Percentiles rank a stretch among this genome's conserved stretches.
Conservation (phyloP, 148 eudicot genomes). For the Rhododendron griersonianum region DNA sequence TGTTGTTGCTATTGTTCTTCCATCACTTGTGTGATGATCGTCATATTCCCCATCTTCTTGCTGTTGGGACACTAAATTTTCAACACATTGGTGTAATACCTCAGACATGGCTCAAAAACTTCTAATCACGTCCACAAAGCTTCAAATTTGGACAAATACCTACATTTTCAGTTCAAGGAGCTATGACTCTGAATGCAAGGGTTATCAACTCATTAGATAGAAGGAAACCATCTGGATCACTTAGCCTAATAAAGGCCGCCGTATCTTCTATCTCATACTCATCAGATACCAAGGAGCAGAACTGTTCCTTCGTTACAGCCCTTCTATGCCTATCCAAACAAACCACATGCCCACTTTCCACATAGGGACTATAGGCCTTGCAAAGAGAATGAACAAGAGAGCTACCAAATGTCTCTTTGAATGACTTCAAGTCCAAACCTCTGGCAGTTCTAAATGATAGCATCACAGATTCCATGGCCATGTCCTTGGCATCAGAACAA, state of each 20-base stretch:
- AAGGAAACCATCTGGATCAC: conserved; percentile 95
- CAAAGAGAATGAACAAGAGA: conserved; percentile 48
- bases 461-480: conserved; percentile 84
- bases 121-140: background rate
- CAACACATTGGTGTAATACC: background rate
- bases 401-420: conserved; percentile 54
- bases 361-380: conserved; percentile 49
- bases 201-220: conserved; percentile 89
- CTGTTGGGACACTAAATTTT: background rate
- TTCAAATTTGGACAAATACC: background rate
- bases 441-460: conserved; percentile 79
- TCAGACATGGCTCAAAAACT: background rate
- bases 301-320: conserved; percentile 30
- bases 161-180: conserved; percentile 35
- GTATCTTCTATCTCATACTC: conserved; percentile 27
- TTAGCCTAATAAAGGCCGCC: conserved; percentile 57
- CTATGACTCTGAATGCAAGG: conserved; percentile 60
- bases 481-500: conserved; percentile 41
- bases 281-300: conserved; percentile 35
- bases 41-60: background rate
- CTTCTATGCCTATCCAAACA: conserved; percentile 62
- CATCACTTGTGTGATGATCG: background rate
- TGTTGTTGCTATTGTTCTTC: background rate
- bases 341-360: conserved; percentile 77
- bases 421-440: conserved; percentile 66